Evolutionary conservation across 352 stramenopile species (phyloP), one percentile per base, ranked within the genome.

Genomic region (Hyaloperonospora arabidopsidis): DNA sequence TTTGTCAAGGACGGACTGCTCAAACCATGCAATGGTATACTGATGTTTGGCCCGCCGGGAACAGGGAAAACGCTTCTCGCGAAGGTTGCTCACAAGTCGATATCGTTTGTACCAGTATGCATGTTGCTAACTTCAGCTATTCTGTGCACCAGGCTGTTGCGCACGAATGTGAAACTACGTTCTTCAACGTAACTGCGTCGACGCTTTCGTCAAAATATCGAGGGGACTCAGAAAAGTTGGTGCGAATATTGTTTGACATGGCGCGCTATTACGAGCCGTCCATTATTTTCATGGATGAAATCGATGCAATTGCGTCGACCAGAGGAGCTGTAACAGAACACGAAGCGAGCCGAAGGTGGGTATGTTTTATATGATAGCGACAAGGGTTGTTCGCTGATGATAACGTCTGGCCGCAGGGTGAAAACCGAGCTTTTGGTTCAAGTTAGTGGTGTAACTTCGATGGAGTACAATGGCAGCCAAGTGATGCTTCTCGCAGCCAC

Each of bases 221-320:
- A n/a, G 94, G 93, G 17, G 89, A 97, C 21, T 95, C 78, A 6
- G 94, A 98, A 61, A 98, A 98, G 52, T 87, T 98, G 59, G 92
- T 98, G 41, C 85, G 93, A 39, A 95, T 98, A 22, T 72, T 99
- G 11, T 99, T 99, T 59, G 94, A 98, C 39, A 98, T 99, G 83
- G 95, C 96, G n/a, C 83, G 94, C 12, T 97, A 98, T 66, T 97
- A 98, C 69, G 85, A 93, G 13, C 96, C 96, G 5, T 96, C 86
- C 11, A 98, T 97, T 49, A 97, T 99, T 43, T 99, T 99, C 65
- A 95, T 99, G 73, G 96, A 99, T 60, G 96, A 99, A 65, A 98
- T 99, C 49, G 96, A 99, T 59, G 90, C 95, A 1, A 95, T 98
- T 36, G 84, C 81, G 2, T 84, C 74, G 0, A 71, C 76, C 11